Conservation (phyloP, 1,139 yeast species). For the Scheffersomyces segobiensis region DNA sequence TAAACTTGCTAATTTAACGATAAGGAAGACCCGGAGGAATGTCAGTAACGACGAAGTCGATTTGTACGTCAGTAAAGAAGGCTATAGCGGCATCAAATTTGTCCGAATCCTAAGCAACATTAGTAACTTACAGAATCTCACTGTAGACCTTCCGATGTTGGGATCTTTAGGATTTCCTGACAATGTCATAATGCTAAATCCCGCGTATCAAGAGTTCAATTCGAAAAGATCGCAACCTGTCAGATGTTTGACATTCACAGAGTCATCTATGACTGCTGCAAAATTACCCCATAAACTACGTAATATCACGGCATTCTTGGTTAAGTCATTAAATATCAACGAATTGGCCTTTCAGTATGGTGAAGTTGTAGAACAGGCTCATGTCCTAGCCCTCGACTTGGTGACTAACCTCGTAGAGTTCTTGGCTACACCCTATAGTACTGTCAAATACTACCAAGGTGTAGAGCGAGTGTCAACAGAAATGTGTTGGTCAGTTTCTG, state of each 20-base stretch:
- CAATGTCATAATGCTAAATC: background rate
- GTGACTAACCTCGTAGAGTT: conserved; percentile 20
- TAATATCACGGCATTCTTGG: conserved; percentile 11
- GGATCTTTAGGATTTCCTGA: conserved; percentile 6
- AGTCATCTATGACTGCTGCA: conserved; percentile 19
- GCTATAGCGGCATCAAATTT: conserved; percentile 4
- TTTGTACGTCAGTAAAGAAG: conserved; percentile 9
- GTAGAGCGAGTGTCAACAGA: conserved; percentile 18
- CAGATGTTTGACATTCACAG: conserved; percentile 7
- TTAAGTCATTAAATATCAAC: conserved; percentile 12
- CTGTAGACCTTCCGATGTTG: conserved; percentile 14
- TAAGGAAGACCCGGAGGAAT: conserved; percentile 16
- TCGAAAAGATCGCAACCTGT: background rate
- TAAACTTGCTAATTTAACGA: conserved; percentile 11
- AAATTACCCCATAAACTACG: conserved; percentile 11
- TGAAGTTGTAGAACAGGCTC: conserved; percentile 30
- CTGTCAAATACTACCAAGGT: conserved; percentile 5
- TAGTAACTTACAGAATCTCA: conserved; percentile 6
- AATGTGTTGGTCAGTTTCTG: conserved; percentile 36
- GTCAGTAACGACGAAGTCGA: conserved; percentile 3
- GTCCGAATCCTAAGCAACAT: conserved; percentile 2
- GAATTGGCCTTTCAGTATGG: conserved; percentile 28
- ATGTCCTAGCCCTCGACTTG: conserved; percentile 24
- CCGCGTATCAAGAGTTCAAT: background rate
- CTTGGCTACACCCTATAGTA: conserved; percentile 4